Evolutionary conservation across 495 filamentous ascomycete genomes (phyloP).

Genomic region (Filosporella fistucella): DNA sequence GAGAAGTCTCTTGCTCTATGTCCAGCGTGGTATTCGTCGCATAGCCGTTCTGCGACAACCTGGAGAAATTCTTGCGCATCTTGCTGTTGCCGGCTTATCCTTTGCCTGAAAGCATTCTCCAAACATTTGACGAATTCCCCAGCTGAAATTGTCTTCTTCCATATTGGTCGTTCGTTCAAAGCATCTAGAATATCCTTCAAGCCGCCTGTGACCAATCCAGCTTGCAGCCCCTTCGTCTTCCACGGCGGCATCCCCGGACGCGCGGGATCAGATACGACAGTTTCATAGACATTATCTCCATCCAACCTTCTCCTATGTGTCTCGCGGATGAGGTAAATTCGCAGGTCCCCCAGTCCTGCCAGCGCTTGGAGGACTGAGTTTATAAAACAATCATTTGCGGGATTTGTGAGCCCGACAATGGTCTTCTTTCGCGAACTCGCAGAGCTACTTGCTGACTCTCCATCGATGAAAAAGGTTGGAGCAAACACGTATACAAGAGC

Average conservation of each 20-base stretch:
- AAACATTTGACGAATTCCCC: constrained; percentile 71
- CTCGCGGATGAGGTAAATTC: constrained; percentile 85
- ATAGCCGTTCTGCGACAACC: constrained; percentile 84
- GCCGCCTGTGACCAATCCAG: constrained; percentile 77
- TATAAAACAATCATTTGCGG: constrained; percentile 99
- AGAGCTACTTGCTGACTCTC: constrained; percentile 51
- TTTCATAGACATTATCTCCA: constrained; percentile 64
- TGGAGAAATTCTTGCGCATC: constrained; percentile 99
- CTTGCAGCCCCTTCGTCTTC: constrained; percentile 71
- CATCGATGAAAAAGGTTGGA: constrained; percentile 90
- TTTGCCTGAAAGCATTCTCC: constrained; percentile 80
- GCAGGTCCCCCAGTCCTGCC: constrained; percentile 89
- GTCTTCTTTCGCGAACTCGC: constrained; percentile 71
- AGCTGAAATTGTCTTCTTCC: constrained; percentile 90
- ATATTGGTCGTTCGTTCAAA: constrained; percentile 92
- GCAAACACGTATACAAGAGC: constrained; percentile 95
- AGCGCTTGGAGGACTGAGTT: constrained; percentile 94
- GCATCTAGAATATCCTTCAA: constrained; percentile 88
- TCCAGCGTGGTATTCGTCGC: constrained; percentile 90
- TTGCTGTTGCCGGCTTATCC: constrained; percentile 91
- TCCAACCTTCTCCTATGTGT: constrained; percentile 76
- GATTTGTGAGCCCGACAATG: constrained; percentile 83
- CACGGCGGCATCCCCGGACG: constrained; percentile 50
- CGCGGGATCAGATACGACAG: constrained; percentile 42
- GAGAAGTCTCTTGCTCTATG: constrained; percentile 55